A percentile compares a stretch with the other conserved stretches of the same genome.
Evolutionary conservation across 2,329 filamentous ascomycete species (phyloP).

Genomic region (Tolypocladium paradoxum): DNA sequence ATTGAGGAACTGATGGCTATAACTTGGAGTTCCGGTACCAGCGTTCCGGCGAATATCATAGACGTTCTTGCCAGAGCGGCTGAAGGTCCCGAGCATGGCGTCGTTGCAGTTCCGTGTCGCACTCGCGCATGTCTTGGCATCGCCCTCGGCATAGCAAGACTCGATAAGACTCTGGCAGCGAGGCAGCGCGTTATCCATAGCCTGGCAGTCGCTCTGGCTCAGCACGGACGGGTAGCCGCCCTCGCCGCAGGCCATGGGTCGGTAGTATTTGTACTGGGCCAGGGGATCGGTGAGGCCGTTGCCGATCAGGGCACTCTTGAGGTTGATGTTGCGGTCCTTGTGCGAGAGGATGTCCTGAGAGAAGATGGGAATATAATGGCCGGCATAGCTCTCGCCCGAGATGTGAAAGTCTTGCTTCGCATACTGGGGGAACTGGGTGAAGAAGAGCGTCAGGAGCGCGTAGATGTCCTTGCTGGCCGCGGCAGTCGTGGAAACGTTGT

Average conservation of each 20-base stretch:
- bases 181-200: slow-evolving; percentile 85
- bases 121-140: slow-evolving; percentile 81
- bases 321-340: slow-evolving; percentile 94
- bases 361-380: slow-evolving; percentile 91
- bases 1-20: slow-evolving; percentile 81
- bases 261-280: slow-evolving; percentile 90
- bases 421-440: slow-evolving; percentile 96
- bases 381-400: slow-evolving; percentile 87
- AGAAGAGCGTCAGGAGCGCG: slow-evolving; percentile 91
- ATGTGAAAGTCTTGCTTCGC: slow-evolving; percentile 93
- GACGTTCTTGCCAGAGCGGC: slow-evolving; percentile 81
- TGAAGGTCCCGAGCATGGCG: slow-evolving; percentile 83
- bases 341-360: slow-evolving; percentile 82
- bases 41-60: slow-evolving; percentile 90
- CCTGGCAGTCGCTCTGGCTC: slow-evolving; percentile 60
- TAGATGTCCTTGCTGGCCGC: slow-evolving; percentile 97
- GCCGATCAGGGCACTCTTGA: slow-evolving; percentile 88
- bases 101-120: slow-evolving; percentile 98
- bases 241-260: slow-evolving; percentile 93
- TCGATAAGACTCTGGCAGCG: slow-evolving; percentile 82
- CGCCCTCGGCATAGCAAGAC: slow-evolving; percentile 83
- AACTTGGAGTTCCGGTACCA: slow-evolving; percentile 80
- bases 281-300: slow-evolving; percentile 90
- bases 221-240: slow-evolving; percentile 87
- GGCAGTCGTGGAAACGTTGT: slow-evolving; percentile 78